Percentiles rank a stretch among this genome's conserved stretches.
These are phyloP conservation scores for Phtheirospermum japonicum DNA, from an alignment of 257 asterid species.

Conservation along the genomic window DNA sequence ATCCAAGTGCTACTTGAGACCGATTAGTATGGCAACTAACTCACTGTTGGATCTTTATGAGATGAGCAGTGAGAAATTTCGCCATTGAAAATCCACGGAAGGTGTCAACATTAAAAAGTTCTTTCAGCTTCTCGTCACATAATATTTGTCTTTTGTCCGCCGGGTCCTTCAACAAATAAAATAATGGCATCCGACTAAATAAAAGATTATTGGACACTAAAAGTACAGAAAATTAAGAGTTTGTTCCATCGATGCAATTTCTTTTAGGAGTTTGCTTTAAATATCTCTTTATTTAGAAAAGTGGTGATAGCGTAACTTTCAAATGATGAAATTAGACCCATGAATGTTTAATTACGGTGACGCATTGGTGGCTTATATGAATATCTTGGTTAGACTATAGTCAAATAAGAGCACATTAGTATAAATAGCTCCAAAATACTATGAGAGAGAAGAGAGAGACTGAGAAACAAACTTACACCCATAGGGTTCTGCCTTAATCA, in stretches of 20 bases:
- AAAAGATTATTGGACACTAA: too few species aligned
- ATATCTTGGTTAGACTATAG: neutral
- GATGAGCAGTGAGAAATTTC: constrained; percentile 58
- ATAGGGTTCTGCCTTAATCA: too few species aligned
- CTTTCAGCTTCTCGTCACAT: too few species aligned
- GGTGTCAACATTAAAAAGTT: too few species aligned
- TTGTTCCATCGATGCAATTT: neutral
- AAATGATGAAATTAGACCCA: neutral
- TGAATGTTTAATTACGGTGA: neutral
- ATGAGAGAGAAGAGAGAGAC: too few species aligned
- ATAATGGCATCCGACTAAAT: constrained; percentile 14
- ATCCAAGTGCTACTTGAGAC: constrained; percentile 27
- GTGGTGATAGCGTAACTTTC: neutral
- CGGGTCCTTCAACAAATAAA: constrained; percentile 31
- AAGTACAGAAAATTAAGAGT: constrained; percentile 3
- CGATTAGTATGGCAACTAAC: constrained; percentile 28
- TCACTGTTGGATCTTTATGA: constrained; percentile 64
- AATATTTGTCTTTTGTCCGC: too few species aligned
- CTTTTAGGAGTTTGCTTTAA: neutral
- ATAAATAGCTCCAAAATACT: neutral
- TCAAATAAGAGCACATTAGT: neutral
- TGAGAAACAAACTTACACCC: too few species aligned
- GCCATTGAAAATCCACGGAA: too few species aligned
- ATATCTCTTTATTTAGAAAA: neutral
- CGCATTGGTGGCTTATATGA: neutral